A percentile compares a stretch with the other conserved stretches of the same genome.
Conservation (phyloP, 257 asterid genomes). For the Solanum piurae region DNA sequence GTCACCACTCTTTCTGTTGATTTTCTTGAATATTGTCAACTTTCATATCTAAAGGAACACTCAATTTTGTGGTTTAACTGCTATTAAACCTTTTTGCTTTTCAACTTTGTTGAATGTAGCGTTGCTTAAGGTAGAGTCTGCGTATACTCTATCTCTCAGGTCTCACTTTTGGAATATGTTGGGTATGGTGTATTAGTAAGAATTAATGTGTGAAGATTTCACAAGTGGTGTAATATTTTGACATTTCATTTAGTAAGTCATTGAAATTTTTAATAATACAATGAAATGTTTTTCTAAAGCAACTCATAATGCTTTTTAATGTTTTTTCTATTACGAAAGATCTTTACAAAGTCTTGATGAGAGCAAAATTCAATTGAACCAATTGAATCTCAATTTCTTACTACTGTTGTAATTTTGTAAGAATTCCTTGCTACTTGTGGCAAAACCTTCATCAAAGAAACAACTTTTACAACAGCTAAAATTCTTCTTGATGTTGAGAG, state of each 20-base stretch:
- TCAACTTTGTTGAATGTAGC: background rate
- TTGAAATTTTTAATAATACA: background rate
- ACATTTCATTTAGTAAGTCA: too few species aligned
- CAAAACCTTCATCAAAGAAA: background rate
- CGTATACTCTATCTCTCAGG: too few species aligned
- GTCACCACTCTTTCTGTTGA: too few species aligned
- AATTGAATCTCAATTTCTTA: too few species aligned
- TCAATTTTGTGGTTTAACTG: background rate
- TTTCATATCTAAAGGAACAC: background rate
- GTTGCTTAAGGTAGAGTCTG: background rate
- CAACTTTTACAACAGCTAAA: background rate
- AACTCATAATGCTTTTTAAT: too few species aligned
- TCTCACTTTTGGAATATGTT: too few species aligned
- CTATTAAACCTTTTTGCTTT: background rate
- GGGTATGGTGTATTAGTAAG: too few species aligned
- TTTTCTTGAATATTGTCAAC: too few species aligned
- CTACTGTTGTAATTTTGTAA: too few species aligned
- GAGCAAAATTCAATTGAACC: background rate
- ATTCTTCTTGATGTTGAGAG: background rate
- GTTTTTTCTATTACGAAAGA: too few species aligned
- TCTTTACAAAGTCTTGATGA: background rate
- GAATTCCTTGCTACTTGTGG: background rate
- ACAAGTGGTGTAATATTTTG: background rate
- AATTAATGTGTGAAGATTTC: background rate
- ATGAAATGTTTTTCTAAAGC: background rate